Evolutionary conservation across 1,284 basidiomycete species (phyloP), one percentile per base, ranked within the genome.

Genomic region (Leccinum pachyderme): DNA sequence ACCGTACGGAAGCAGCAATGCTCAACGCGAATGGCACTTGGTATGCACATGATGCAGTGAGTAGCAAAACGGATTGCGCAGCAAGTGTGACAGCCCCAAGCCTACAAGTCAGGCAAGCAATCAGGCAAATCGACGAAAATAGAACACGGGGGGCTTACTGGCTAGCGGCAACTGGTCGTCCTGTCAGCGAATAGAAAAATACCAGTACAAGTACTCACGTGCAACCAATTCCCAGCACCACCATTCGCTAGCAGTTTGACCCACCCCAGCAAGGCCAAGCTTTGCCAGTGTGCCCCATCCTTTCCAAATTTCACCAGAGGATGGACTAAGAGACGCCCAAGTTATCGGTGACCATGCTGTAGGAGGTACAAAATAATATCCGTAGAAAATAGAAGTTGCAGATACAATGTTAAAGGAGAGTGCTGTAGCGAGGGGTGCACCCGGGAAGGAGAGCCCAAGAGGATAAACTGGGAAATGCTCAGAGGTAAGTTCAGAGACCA

Each of bases 381-480:
- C 89, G 64, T 94, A 96, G n/a, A 80, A 53, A 37, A 93, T 73
- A 3, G 85, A 89, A 48, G 86, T 67, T 43, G 85, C 51, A 7
- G 86, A 84, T 53, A 95, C 89, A 27, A 97, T 78, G 71, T 95
- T 97, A 76, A 94, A 93, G 2, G 90, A 91, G 55, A 96, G 80
- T 0, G 91, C 87, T 0, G 93, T 94, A 0, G 95, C 91, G 28
- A 98, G 78, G 0, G 96, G 96, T 2, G 95, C 95, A 6, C 96
- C 96, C 52, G 92, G 85, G 73, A 95, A 99, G 8, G 96, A 96
- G 0, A 98, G 76, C 15, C 90, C 78, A 54, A 95, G 73, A 15
- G 83, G 76, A 45, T 81, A 94, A 0, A 95, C 91, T 89, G 91
- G 83, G 47, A 47, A 52, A 57, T 18, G 18, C 18, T n/a, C 47